phyloP scores from a whole-genome alignment of 768 basidiomycete genomes.

The Termitomyces titanicus region DNA sequence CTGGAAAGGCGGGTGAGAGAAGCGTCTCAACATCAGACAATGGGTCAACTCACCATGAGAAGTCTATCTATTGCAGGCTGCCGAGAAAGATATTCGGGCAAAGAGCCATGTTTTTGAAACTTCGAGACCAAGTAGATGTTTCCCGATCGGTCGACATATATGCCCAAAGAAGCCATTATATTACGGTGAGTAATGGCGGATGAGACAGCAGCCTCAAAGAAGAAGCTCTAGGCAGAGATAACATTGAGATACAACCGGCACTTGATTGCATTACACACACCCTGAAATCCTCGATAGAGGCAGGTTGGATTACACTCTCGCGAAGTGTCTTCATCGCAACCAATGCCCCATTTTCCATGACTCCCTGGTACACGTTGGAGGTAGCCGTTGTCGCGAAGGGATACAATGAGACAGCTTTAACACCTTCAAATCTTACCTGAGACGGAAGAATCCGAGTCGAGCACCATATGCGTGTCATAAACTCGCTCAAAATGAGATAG shows the following conservation, averaged over 20 bases:
- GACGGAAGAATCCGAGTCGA: slow-evolving; percentile 2
- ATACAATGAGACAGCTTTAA: background rate
- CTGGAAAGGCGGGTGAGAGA: background rate
- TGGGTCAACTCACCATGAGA: slow-evolving; percentile 3
- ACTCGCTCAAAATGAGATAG: background rate
- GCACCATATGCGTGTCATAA: background rate
- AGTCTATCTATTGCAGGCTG: background rate
- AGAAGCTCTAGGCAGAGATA: slow-evolving; percentile 3
- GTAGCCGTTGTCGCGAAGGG: slow-evolving; percentile 1
- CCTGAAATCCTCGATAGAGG: background rate
- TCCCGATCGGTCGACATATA: background rate
- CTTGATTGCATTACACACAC: background rate
- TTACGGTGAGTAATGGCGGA: slow-evolving; percentile 4
- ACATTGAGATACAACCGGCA: background rate
- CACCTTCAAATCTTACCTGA: background rate
- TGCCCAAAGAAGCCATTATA: slow-evolving; percentile 8
- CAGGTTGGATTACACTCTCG: background rate
- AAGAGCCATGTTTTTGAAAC: slow-evolving; percentile 6
- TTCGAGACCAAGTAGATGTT: slow-evolving; percentile 8
- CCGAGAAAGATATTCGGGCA: slow-evolving; percentile 1
- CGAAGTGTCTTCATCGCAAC: slow-evolving; percentile 9
- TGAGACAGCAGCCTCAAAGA: slow-evolving; percentile 8
- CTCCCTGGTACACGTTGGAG: slow-evolving; percentile 4
- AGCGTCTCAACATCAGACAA: background rate
- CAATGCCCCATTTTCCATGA: background rate